Evolutionary conservation across 148 eudicot species (phyloP).

Genomic region (Rhododendron mucronatum): DNA sequence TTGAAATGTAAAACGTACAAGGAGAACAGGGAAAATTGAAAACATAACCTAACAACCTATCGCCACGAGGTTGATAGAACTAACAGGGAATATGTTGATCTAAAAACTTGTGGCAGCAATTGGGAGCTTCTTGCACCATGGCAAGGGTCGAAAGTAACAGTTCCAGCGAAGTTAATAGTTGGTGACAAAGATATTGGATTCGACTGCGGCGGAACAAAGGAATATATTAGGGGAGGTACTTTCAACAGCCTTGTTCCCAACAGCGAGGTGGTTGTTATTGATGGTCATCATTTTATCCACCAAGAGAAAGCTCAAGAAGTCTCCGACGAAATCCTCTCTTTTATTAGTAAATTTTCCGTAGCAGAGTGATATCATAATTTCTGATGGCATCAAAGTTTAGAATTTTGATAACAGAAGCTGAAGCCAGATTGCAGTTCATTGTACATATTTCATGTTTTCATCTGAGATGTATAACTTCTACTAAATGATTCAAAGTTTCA

Average conservation of each 20-base stretch:
- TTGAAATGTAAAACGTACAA: background rate
- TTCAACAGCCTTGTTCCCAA: slow-evolving; percentile 39
- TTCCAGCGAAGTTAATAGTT: slow-evolving; percentile 47
- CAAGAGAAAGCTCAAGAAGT: slow-evolving; percentile 49
- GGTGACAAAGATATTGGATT: slow-evolving; percentile 47
- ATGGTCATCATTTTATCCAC: slow-evolving; percentile 46
- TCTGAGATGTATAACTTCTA: background rate
- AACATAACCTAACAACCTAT: background rate
- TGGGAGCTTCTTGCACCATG: slow-evolving; percentile 56
- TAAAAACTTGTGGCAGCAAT: slow-evolving; percentile 26
- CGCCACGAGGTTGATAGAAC: background rate
- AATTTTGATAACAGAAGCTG: background rate
- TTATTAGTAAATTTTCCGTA: slow-evolving; percentile 20
- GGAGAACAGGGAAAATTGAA: background rate
- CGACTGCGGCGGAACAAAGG: slow-evolving; percentile 32
- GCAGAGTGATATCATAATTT: background rate
- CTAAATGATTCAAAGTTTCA: background rate
- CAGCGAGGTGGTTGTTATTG: slow-evolving; percentile 35
- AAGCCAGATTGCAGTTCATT: background rate
- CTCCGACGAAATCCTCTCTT: slow-evolving; percentile 36
- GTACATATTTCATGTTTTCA: background rate
- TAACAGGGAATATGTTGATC: background rate
- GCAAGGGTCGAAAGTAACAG: slow-evolving; percentile 45
- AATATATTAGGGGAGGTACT: slow-evolving; percentile 26
- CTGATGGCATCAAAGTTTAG: background rate